phyloP scores from a whole-genome alignment of 176 grass and related monocot genomes.

The Bothriochloa decipiens region DNA sequence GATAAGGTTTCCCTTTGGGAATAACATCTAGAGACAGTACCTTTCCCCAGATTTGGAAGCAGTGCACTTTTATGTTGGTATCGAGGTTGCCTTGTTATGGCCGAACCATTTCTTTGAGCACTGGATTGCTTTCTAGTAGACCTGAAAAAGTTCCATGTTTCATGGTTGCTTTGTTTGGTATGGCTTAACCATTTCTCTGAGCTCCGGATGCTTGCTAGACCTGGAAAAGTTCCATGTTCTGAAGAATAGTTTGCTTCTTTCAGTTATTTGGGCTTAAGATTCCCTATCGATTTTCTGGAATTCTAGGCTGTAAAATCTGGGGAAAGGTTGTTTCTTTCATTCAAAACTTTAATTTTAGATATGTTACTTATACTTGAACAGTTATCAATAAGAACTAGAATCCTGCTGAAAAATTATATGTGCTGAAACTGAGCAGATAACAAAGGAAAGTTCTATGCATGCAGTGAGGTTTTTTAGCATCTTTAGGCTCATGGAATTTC shows the following conservation, averaged over 20 bases:
- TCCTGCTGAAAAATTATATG: background rate
- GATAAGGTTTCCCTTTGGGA: conserved; percentile 4
- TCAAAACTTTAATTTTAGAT: background rate
- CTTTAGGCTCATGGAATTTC: conserved; percentile 24
- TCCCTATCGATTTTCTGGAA: conserved; percentile 4
- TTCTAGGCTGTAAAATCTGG: conserved; percentile 4
- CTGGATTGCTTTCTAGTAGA: background rate
- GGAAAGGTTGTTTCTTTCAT: background rate
- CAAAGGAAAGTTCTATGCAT: background rate
- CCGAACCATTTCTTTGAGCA: background rate
- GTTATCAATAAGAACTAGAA: background rate
- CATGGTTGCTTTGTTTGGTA: too few relatives aligned
- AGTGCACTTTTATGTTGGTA: background rate
- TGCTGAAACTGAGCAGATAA: background rate
- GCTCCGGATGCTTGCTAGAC: conserved; percentile 31
- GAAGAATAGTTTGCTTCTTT: conserved; percentile 16
- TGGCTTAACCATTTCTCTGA: background rate
- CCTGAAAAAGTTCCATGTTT: background rate
- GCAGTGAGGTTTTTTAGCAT: background rate
- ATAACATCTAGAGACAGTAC: background rate
- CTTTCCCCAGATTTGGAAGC: background rate
- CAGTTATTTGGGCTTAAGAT: background rate
- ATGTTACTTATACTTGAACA: background rate
- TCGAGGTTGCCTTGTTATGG: background rate
- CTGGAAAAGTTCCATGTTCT: conserved; percentile 11